Evolutionary conservation across 306 rosid genomes (phyloP).

Genomic region (Vigna angularis): DNA sequence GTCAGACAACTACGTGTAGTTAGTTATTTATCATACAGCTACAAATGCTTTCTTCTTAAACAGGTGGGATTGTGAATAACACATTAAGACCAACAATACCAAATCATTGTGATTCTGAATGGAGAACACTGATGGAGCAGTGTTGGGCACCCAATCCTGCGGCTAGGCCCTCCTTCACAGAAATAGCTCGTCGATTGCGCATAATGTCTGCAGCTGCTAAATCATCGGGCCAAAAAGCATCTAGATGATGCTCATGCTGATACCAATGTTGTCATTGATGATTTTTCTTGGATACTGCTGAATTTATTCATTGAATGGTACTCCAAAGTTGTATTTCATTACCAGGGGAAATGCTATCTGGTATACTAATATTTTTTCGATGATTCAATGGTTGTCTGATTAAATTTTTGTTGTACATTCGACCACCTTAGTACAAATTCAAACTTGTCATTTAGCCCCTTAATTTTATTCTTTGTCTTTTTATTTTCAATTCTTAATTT

Average conservation of each 20-base stretch:
- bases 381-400: slow-evolving; percentile 7
- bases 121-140: slow-evolving; percentile 85
- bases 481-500: not conserved
- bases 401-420: slow-evolving; percentile 27
- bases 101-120: slow-evolving; percentile 71
- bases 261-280: slow-evolving; percentile 1
- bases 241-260: slow-evolving; percentile 44
- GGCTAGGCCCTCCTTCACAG: slow-evolving; percentile 78
- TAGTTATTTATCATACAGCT: no score
- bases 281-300: slow-evolving; percentile 15
- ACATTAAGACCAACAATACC: slow-evolving; percentile 84
- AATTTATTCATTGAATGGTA: slow-evolving; percentile 41
- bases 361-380: slow-evolving; percentile 21
- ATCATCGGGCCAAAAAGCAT: slow-evolving; percentile 45
- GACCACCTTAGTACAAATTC: slow-evolving; percentile 1
- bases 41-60: slow-evolving; percentile 30
- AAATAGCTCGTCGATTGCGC: slow-evolving; percentile 75
- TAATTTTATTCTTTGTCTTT: not conserved
- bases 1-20: not conserved
- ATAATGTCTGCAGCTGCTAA: slow-evolving; percentile 76
- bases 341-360: slow-evolving; percentile 32
- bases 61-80: slow-evolving; percentile 91
- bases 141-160: slow-evolving; percentile 92
- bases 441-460: not conserved
- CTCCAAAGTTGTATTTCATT: slow-evolving; percentile 23